These are phyloP conservation scores for Boletellus emodensis DNA, from an alignment of 768 basidiomycete species.

Conservation along the genomic window DNA sequence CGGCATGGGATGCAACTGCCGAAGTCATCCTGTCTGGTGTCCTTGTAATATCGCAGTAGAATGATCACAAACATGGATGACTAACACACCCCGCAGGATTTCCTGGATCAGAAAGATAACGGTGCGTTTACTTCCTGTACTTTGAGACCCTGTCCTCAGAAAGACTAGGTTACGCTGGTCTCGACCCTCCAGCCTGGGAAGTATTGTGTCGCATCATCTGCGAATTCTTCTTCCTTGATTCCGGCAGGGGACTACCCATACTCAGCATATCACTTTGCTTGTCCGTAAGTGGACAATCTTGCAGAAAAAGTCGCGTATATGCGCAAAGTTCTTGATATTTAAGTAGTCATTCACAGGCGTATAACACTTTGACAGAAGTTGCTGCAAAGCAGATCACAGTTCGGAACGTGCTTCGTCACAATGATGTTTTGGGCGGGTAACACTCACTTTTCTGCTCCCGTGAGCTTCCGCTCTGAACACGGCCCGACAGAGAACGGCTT, in stretches of 20 bases:
- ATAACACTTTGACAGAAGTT: constrained; percentile 48
- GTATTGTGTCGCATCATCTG: constrained; percentile 32
- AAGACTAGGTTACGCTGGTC: constrained; percentile 12
- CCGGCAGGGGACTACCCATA: constrained; percentile 11
- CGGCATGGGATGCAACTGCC: constrained; percentile 45
- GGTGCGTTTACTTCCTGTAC: constrained; percentile 12
- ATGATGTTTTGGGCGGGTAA: constrained; percentile 48
- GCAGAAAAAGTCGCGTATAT: constrained; percentile 25
- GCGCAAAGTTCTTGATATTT: constrained; percentile 13
- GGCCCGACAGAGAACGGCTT: constrained; percentile 37
- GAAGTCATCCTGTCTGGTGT: constrained; percentile 50
- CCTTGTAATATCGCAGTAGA: constrained; percentile 33
- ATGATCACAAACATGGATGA: not conserved
- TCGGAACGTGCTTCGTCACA: constrained; percentile 43
- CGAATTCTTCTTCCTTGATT: constrained; percentile 35
- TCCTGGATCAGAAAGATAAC: constrained; percentile 18
- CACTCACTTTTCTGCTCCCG: not conserved
- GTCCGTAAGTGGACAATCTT: constrained; percentile 18
- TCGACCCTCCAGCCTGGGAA: constrained; percentile 26
- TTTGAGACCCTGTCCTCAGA: not conserved
- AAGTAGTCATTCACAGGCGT: constrained; percentile 40
- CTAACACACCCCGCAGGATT: constrained; percentile 22
- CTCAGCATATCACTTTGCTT: constrained; percentile 25
- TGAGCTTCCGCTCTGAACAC: not conserved
- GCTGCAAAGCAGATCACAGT: constrained; percentile 39